Conservation (phyloP, 2,329 filamentous ascomycete species). For the Didymella pinodella region DNA sequence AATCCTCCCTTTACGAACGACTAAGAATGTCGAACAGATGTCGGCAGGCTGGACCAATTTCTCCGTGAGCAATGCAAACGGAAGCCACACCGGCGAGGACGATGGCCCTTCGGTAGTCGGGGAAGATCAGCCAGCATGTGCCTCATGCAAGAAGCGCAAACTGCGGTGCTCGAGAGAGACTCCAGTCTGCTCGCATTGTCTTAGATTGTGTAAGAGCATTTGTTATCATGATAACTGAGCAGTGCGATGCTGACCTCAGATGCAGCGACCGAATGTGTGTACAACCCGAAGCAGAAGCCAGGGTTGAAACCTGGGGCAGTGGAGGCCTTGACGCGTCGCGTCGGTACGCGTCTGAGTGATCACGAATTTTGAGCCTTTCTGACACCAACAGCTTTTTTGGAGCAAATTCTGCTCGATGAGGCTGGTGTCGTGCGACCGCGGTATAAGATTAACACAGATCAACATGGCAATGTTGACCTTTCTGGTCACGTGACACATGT, state of each 20-base stretch:
- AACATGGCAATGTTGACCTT: not conserved
- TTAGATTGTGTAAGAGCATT: conserved; percentile 40
- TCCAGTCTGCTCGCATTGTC: conserved; percentile 45
- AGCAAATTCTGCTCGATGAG: conserved; percentile 42
- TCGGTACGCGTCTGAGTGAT: conserved; percentile 30
- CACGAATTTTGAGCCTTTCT: conserved; percentile 12
- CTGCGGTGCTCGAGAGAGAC: conserved; percentile 43
- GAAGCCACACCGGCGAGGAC: conserved; percentile 36
- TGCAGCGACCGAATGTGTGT: conserved; percentile 41
- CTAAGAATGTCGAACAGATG: conserved; percentile 40
- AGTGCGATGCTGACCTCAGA: conserved; percentile 24
- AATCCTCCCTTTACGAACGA: conserved; percentile 28
- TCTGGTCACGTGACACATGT: conserved; percentile 4
- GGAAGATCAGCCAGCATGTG: conserved; percentile 44
- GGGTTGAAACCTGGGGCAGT: conserved; percentile 46
- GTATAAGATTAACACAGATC: conserved; percentile 24
- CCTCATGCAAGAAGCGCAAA: conserved; percentile 45
- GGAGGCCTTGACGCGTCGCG: conserved; percentile 45
- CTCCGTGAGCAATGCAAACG: conserved; percentile 35
- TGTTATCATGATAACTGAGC: not conserved
- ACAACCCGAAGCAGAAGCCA: conserved; percentile 46
- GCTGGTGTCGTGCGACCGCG: conserved; percentile 35
- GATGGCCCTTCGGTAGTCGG: conserved; percentile 35
- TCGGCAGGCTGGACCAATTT: conserved; percentile 46
- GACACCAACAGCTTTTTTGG: conserved; percentile 38